phyloP scores from a whole-genome alignment of 2,329 filamentous ascomycete genomes.

The Arthrinium phaeospermum region DNA sequence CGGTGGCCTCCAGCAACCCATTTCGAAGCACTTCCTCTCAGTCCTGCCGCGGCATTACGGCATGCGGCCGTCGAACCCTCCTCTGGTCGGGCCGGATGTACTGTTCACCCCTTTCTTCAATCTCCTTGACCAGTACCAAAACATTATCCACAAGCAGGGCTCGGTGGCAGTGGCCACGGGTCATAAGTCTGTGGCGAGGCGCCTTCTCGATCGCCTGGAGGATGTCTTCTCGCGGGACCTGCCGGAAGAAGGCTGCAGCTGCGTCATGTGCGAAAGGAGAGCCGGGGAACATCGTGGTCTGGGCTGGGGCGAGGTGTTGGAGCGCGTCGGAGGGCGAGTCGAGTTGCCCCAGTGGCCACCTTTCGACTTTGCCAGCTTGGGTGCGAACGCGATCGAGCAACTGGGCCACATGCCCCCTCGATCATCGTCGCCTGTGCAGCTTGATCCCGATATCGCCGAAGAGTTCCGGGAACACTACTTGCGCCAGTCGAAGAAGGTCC shows the following conservation, averaged over 20 bases:
- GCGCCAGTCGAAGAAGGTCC: slow-evolving; percentile 89
- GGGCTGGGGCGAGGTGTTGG: slow-evolving; percentile 94
- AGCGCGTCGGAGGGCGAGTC: slow-evolving; percentile 86
- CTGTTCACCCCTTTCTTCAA: slow-evolving; percentile 85
- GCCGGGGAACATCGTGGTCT: slow-evolving; percentile 72
- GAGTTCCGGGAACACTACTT: slow-evolving; percentile 93
- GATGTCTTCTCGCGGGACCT: slow-evolving; percentile 94
- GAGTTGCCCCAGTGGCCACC: slow-evolving; percentile 90
- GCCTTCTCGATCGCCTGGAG: slow-evolving; percentile 87
- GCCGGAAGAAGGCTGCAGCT: slow-evolving; percentile 82
- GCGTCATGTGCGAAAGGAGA: slow-evolving; percentile 76
- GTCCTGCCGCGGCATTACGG: slow-evolving; percentile 63
- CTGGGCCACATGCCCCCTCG: slow-evolving; percentile 65
- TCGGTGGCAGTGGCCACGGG: slow-evolving; percentile 95
- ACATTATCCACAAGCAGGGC: slow-evolving; percentile 81
- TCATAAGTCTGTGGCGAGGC: slow-evolving; percentile 90
- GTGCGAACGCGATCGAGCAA: slow-evolving; percentile 65
- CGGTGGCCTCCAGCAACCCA: slow-evolving; percentile 75
- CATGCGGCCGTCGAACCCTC: slow-evolving; percentile 65
- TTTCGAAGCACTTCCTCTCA: slow-evolving; percentile 76
- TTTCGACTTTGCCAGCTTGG: slow-evolving; percentile 72
- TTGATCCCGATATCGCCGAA: slow-evolving; percentile 93
- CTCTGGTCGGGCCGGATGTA: slow-evolving; percentile 70
- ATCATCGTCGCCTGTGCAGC: slow-evolving; percentile 69
- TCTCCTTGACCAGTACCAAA: slow-evolving; percentile 83